Base-by-base conservation (phyloP, 768 basidiomycete genomes). In the Infundibulicybe gibba region DNA sequence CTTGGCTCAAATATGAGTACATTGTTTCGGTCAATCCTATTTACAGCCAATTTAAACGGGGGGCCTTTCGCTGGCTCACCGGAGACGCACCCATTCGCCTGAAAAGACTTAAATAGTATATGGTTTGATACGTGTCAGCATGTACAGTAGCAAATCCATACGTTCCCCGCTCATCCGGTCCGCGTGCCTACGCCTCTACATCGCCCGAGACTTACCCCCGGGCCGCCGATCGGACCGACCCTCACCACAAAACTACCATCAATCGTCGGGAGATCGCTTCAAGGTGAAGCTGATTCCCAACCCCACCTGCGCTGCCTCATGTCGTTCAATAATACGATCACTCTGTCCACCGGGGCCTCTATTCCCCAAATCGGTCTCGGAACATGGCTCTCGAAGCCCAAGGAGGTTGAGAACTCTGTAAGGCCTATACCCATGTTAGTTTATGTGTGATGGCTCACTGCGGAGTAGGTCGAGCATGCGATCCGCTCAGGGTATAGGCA, bases 361-460 rank as follows among this genome's bases (percentile, higher is more conserved):
- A 71, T 93, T 53, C 89, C 87, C 31, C 81, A 85, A 63, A 81
- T 92, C 55, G 90, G 90, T 34, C 73, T 91, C 32, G 91, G 90
- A 5, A 90, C 89, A 13, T 92, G 88, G 88, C 71, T 83, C 47
- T 84, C 87, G 6, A 71, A 83, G 58, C 82, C 83, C 8, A 71
- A 81, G 19, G 86, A 92, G 60, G 90, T 90, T 49, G 83, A 86
- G 65, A 70, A 72, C 32, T 83, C 86, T 37, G 87, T 88, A 60
- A 34, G 68, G 59, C 14, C 9, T 46, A 35, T 25, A 11, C 25
- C n/a, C 21, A 32, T 17, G 11, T 17, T 25, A 4, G 25, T 53
- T 9, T 17, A 51, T 40, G 4, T 20, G 42, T 8, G 19, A 20
- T n/a, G n/a, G n/a, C n/a, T n/a, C n/a, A 8, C 8, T 8, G 40